phyloP scores from a whole-genome alignment of 176 grass and related monocot species.

The Cenchrus fungigraminus region DNA sequence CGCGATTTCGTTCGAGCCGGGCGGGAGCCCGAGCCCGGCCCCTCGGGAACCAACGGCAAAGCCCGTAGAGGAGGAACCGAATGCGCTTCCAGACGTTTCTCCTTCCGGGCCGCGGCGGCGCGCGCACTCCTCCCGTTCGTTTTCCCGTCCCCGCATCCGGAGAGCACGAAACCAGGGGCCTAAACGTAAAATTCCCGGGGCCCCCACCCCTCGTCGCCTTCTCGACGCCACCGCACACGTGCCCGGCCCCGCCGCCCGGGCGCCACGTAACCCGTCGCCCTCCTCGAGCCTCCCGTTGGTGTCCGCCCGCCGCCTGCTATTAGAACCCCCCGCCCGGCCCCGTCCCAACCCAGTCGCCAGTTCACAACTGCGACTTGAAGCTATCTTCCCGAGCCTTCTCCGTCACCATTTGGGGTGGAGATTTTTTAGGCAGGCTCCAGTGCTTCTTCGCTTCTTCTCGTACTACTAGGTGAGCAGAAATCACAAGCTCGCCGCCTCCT shows the following conservation, averaged over 20 bases:
- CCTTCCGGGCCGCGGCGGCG: neutral
- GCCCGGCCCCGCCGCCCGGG: neutral
- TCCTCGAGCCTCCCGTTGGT: conserved; percentile 26
- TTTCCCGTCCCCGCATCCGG: conserved; percentile 55
- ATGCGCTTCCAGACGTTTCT: conserved; percentile 37
- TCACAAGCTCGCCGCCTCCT: neutral
- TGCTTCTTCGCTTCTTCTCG: conserved; percentile 32
- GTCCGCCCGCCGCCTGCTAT: neutral
- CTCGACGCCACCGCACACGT: conserved; percentile 27
- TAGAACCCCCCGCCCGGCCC: conserved; percentile 32
- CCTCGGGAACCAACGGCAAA: neutral
- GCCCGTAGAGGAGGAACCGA: neutral
- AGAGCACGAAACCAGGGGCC: neutral
- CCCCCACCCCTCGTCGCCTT: neutral
- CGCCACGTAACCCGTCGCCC: conserved; percentile 19
- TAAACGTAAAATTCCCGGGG: conserved; percentile 26
- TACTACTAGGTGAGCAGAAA: conserved; percentile 42
- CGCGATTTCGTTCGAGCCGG: neutral
- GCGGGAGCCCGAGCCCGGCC: neutral
- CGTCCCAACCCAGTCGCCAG: conserved; percentile 43
- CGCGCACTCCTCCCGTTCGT: conserved; percentile 37
- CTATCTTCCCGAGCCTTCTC: neutral
- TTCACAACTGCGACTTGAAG: conserved; percentile 42
- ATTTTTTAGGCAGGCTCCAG: neutral
- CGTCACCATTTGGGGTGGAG: neutral